Base-by-base conservation (phyloP, 805 yeast genomes). In the Saccharomycopsis vini region DNA sequence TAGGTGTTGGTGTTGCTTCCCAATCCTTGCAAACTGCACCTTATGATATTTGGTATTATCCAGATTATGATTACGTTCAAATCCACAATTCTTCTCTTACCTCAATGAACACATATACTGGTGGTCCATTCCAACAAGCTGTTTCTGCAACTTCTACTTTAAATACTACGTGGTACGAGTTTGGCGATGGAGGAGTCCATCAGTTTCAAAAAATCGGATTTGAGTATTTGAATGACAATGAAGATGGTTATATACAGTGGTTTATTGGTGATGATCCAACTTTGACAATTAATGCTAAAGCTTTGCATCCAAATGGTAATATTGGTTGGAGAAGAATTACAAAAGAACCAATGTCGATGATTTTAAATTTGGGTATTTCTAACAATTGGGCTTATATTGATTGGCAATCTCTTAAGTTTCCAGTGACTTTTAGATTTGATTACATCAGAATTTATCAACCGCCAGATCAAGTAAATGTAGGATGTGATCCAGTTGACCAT, bases 1-100 rank as follows among this genome's bases (percentile, higher is more conserved):
- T 65, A 51, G 72, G 71, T 42, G 66, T 62, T 12, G 92, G 92
- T 54, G 74, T 81, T 35, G 96, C 89, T 1, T 86, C 97, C 3
- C 98, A 90, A 63, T 87, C 97, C 3, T 63, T 81, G 57, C 97
- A 90, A 68, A 66, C 87, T 50, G 97, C 97, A 15, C 97, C 97
- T 7, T 77, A 77, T 59, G 97, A 90, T 62, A 80, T 88, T 51
- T 90, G 97, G 97, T 90, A 85, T 59, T 72, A 74, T 58, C 95
- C 96, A 4, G 95, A 90, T 63, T 88, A 88, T 62, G 75, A 78
- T 52, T 89, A 72, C 56, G 61, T 88, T 43, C 89, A 79, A 57
- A 67, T 90, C 50, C 67, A 82, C 62, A 86, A 90, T 63, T 52
- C 53, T 20, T 65, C 83, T 0, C 66, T 81, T 36, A 83, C 96